Evolutionary conservation across 306 rosid genomes (phyloP).

Genomic region (Spatholobus suberectus): DNA sequence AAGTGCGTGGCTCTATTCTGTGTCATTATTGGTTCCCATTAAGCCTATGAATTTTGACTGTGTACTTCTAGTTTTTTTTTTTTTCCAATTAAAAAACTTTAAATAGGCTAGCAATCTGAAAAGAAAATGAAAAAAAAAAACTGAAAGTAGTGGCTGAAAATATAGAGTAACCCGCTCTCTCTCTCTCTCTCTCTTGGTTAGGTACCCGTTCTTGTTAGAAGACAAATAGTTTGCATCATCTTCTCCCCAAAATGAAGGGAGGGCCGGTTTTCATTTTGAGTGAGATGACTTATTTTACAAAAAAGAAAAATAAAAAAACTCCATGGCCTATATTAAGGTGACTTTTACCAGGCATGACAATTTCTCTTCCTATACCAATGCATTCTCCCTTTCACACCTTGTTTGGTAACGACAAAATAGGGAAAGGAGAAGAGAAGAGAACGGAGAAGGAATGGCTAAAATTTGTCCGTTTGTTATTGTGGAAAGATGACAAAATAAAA

Average conservation of each 20-base stretch:
- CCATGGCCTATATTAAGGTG: not conserved
- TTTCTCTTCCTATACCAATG: constrained; percentile 46
- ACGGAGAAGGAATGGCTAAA: no score
- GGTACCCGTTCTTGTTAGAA: not conserved
- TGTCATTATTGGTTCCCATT: constrained; percentile 36
- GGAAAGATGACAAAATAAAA: no score
- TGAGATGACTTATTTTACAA: not conserved
- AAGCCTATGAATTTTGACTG: constrained; percentile 48
- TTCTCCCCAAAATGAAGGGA: constrained; percentile 32
- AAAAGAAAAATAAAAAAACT: not conserved
- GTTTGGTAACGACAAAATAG: no score
- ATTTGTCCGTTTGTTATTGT: no score
- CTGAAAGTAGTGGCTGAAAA: constrained; percentile 15
- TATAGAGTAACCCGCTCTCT: not conserved
- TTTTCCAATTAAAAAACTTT: not conserved
- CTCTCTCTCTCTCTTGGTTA: not conserved
- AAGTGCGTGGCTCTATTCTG: constrained; percentile 18
- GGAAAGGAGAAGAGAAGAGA: no score
- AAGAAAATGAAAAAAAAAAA: not conserved
- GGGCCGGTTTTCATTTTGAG: constrained; percentile 28
- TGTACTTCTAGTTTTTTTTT: not conserved
- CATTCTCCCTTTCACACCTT: no score
- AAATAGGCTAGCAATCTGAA: not conserved
- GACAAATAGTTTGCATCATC: not conserved
- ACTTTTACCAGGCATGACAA: constrained; percentile 47